phyloP scores from a whole-genome alignment of 2,329 filamentous ascomycete species.

The Trichoderma sp. region DNA sequence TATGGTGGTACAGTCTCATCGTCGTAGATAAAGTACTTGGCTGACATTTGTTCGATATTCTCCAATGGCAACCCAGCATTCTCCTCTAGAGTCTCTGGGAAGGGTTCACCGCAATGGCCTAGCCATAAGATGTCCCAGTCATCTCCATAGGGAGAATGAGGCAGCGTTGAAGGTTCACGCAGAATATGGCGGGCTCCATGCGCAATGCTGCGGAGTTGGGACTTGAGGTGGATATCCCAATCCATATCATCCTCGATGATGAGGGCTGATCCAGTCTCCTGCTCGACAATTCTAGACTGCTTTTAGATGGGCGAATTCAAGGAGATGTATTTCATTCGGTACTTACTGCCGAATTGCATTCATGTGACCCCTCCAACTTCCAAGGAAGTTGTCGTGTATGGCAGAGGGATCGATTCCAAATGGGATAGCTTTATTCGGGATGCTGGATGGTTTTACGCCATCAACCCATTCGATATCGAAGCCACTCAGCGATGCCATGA shows the following conservation, averaged over 20 bases:
- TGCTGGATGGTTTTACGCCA: constrained; percentile 40
- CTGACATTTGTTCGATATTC: neutral
- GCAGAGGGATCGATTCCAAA: constrained; percentile 29
- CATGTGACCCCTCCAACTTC: constrained; percentile 43
- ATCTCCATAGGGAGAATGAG: constrained; percentile 43
- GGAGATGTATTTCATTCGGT: neutral
- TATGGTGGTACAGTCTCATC: neutral
- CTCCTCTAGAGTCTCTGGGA: constrained; percentile 28
- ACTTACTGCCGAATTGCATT: constrained; percentile 33
- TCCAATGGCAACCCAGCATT: neutral
- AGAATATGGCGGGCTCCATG: neutral
- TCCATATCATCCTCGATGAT: constrained; percentile 45
- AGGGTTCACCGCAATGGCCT: constrained; percentile 42
- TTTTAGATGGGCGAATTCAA: neutral
- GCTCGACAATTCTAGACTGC: constrained; percentile 30
- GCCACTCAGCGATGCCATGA: constrained; percentile 44
- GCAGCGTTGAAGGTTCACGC: neutral
- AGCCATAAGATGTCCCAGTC: constrained; percentile 52
- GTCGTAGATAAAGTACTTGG: neutral
- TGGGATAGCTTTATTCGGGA: constrained; percentile 37
- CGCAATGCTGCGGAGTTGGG: constrained; percentile 22
- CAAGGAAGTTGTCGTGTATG: constrained; percentile 34
- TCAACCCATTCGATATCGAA: constrained; percentile 46
- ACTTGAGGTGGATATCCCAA: constrained; percentile 40
- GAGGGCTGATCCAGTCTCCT: constrained; percentile 36